Base-by-base conservation (phyloP, 106 monocot genomes). In the Apostasia ramifera region DNA sequence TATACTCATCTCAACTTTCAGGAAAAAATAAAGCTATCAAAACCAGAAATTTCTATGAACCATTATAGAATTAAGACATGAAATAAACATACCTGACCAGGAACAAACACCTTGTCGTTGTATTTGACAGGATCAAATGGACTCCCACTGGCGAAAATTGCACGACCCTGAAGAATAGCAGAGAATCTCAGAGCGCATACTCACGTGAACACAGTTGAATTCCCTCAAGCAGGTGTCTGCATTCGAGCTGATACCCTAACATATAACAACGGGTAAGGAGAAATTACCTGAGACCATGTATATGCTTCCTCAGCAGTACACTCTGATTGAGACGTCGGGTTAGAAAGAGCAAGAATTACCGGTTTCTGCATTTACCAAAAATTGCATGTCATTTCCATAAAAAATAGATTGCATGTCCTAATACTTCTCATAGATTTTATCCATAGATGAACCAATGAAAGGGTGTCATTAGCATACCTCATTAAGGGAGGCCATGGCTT, bases 401-500 rank as follows among this genome's bases (percentile, higher is more conserved):
- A 52, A 6, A 26, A 26, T 0, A 26, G 26, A 26, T 26, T 26
- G 26, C 26, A 26, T 26, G 26, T 26, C 26, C 26, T 0, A 26
- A 26, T 26, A 26, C 26, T 26, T 26, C 26, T 26, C 26, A 26
- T 26, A 26, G 26, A 26, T 26, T 52, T 6, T 52, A 52, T 52
- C 4, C 10, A 52, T 52, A 52, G 4, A 52, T 52, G 10, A 6
- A 52, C 10, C 4, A 6, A 52, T 52, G 0, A 6, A 52, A 38
- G n/a, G 47, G 48, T 12, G 40, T n/a, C 43, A 57, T 8, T 53
- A 39, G 44, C n/a, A 12, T 55, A 90, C 95, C 92, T 97, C 81
- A 71, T 97, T 97, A 70, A 92, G 80, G 50, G 95, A 80, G 61
- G 95, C 74, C 92, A 97, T 84, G 56, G 91, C 80, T 66, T 97